phyloP scores from a whole-genome alignment of 441 rosid species.

The Populus trichocarpa region DNA sequence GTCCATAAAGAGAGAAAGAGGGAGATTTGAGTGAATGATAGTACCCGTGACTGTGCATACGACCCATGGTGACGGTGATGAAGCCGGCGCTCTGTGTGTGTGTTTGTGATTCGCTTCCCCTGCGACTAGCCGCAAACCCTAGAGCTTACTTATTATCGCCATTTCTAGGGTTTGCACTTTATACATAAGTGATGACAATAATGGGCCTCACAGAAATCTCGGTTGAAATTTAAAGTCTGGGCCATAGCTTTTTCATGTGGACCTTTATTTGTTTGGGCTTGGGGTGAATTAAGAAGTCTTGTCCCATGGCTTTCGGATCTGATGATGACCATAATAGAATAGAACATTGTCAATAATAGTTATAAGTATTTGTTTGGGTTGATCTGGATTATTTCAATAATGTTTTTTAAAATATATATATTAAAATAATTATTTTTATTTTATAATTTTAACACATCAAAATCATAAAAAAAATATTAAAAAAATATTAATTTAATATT shows the following conservation, averaged over 20 bases:
- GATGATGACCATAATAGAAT: no score
- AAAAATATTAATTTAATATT: no score
- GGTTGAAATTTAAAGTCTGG: neutral
- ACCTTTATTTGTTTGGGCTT: neutral
- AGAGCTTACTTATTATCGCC: neutral
- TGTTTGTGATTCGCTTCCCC: slow-evolving; percentile 9
- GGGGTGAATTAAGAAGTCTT: neutral
- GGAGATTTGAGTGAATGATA: neutral
- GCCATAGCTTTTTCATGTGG: neutral
- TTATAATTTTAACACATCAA: no score
- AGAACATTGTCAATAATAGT: no score
- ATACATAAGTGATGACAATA: neutral
- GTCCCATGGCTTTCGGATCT: neutral
- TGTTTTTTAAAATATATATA: no score
- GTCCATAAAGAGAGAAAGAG: neutral
- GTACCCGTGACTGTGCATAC: slow-evolving; percentile 88
- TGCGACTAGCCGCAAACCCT: slow-evolving; percentile 27
- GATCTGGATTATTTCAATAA: no score
- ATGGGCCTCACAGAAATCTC: neutral
- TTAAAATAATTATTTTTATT: no score
- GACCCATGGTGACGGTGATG: slow-evolving; percentile 57
- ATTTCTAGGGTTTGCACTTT: slow-evolving; percentile 16
- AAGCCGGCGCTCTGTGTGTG: neutral
- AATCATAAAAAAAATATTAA: no score
- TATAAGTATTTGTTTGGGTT: no score